These are phyloP conservation scores for Colletotrichum kahawae DNA, from an alignment of 2,329 filamentous ascomycete species.

Conservation along the genomic window DNA sequence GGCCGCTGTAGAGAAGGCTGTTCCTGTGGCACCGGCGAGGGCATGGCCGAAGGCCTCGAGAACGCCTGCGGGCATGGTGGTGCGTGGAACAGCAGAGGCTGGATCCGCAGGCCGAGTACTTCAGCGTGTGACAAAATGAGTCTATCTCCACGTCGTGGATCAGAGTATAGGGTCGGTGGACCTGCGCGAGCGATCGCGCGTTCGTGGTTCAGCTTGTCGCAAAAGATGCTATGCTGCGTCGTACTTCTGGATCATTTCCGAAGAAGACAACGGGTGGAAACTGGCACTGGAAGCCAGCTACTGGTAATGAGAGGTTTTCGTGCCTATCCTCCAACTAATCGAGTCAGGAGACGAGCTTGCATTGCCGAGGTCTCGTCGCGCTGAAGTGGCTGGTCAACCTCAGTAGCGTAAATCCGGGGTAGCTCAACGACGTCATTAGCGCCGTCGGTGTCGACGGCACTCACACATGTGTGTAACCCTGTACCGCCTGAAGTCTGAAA, in stretches of 20 bases:
- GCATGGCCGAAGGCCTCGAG: conserved; percentile 84
- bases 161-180: background rate
- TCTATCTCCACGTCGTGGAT: background rate
- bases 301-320: background rate
- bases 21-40: conserved; percentile 77
- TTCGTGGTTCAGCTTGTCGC: background rate
- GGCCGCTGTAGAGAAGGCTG: conserved; percentile 77
- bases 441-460: background rate
- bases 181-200: background rate
- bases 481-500: background rate
- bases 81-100: background rate
- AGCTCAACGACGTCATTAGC: background rate
- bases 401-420: background rate
- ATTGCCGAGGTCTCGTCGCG: background rate
- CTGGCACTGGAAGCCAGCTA: background rate
- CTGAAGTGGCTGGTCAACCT: background rate
- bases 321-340: background rate
- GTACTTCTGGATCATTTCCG: background rate
- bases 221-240: background rate
- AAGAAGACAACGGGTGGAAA: background rate
- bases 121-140: background rate
- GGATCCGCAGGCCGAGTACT: background rate
- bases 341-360: background rate
- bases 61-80: conserved; percentile 32
- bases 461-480: background rate